phyloP scores from a whole-genome alignment of 2,329 filamentous ascomycete genomes.

The Aotearoamyces nothofagi region DNA sequence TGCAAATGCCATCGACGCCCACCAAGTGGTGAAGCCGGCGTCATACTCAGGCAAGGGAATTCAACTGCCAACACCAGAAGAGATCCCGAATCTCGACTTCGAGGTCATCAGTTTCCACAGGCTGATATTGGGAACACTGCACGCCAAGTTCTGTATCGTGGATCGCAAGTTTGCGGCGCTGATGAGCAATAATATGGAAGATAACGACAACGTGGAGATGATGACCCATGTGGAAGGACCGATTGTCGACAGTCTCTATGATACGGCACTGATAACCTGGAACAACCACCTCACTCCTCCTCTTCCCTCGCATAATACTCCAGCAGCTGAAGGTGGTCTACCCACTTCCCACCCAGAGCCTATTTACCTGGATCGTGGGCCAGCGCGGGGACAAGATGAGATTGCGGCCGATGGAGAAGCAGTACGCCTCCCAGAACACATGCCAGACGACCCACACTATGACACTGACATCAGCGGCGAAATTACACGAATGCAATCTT shows the following conservation, averaged over 20 bases:
- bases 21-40: constrained; percentile 39
- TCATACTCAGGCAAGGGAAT: constrained; percentile 44
- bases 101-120: constrained; percentile 61
- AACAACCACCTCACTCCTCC: constrained; percentile 43
- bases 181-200: constrained; percentile 66
- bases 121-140: constrained; percentile 58
- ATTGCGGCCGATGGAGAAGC: neutral
- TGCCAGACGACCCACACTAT: constrained; percentile 43
- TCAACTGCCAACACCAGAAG: constrained; percentile 41
- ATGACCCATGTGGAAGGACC: constrained; percentile 61
- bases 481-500: constrained; percentile 42
- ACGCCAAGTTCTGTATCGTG: constrained; percentile 64
- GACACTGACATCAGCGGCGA: constrained; percentile 46
- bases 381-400: neutral
- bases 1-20: constrained; percentile 50
- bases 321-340: constrained; percentile 25
- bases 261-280: constrained; percentile 62
- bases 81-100: constrained; percentile 58
- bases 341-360: neutral
- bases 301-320: constrained; percentile 36
- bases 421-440: constrained; percentile 34
- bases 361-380: constrained; percentile 8
- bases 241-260: constrained; percentile 63
- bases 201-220: constrained; percentile 75
- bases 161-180: constrained; percentile 56